A percentile compares a stretch with the other conserved stretches of the same genome.
Evolutionary conservation across 2,329 filamentous ascomycete genomes (phyloP).

Genomic region (Fusarium sp.): DNA sequence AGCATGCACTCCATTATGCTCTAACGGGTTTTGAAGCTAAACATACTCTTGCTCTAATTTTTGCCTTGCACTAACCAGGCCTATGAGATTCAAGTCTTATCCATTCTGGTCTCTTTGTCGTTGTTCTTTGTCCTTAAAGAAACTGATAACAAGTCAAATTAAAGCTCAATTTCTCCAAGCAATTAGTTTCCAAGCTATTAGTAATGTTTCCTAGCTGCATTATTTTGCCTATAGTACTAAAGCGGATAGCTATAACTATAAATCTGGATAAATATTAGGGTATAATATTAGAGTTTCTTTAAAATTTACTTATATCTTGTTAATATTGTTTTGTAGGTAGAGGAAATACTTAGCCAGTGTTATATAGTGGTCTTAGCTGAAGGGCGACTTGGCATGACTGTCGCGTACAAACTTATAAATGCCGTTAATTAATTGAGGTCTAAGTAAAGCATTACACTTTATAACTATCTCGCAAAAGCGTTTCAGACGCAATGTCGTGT

Average conservation of each 20-base stretch:
- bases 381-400: constrained; percentile 19
- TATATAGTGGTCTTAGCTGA: constrained; percentile 25
- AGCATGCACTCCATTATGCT: too few species aligned
- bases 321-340: constrained; percentile 17
- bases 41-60: too few species aligned
- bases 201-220: too few species aligned
- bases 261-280: constrained; percentile 7
- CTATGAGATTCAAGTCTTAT: too few species aligned
- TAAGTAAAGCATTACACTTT: constrained; percentile 14
- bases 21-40: too few species aligned
- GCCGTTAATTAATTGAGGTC: constrained; percentile 3
- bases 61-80: too few species aligned
- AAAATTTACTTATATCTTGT: constrained; percentile 2
- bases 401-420: constrained; percentile 16
- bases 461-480: constrained; percentile 4
- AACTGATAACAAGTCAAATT: too few species aligned
- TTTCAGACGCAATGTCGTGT: background rate
- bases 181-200: too few species aligned
- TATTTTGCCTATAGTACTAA: too few species aligned
- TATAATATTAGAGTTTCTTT: fast-evolving
- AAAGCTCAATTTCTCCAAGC: too few species aligned
- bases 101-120: too few species aligned
- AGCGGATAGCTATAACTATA: constrained; percentile 31
- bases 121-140: too few species aligned
- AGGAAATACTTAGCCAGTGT: constrained; percentile 12